Evolutionary conservation across 129 eudicot genomes (phyloP).

Genomic region (Centrapalus pauciflorus): DNA sequence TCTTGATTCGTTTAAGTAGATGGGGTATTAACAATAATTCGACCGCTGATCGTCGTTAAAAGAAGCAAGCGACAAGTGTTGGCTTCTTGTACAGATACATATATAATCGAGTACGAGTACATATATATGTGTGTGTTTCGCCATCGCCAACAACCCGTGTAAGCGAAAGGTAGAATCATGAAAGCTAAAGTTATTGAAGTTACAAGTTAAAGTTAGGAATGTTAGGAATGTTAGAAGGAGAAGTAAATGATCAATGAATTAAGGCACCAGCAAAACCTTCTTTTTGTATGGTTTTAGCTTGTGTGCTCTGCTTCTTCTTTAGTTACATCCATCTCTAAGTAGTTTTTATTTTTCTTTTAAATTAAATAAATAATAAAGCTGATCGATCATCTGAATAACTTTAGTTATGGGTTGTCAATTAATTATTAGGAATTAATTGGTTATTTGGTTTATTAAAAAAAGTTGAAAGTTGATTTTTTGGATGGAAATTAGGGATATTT

Average conservation of each 20-base stretch:
- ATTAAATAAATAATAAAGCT: too few species aligned
- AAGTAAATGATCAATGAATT: too few species aligned
- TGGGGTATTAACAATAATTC: constrained; percentile 21
- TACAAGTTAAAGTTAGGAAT: constrained; percentile 9
- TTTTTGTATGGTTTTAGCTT: constrained; percentile 22
- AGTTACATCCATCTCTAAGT: too few species aligned
- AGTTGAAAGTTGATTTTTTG: too few species aligned
- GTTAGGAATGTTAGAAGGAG: background rate
- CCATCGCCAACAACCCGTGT: constrained; percentile 16
- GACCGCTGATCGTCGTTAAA: background rate
- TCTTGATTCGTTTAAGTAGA: constrained; percentile 32
- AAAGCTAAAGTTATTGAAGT: constrained; percentile 3
- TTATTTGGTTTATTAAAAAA: too few species aligned
- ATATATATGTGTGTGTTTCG: constrained; percentile 1
- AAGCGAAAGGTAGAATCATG: background rate
- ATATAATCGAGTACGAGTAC: background rate
- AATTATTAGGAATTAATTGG: too few species aligned
- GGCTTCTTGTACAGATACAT: constrained; percentile 23
- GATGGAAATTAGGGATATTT: too few species aligned
- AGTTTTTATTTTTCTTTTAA: too few species aligned
- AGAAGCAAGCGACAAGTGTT: background rate
- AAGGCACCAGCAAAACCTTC: constrained; percentile 17
- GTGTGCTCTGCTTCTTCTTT: constrained; percentile 20
- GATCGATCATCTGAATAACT: too few species aligned
- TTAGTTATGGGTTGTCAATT: too few species aligned